phyloP scores from a whole-genome alignment of 768 basidiomycete species.

The Pseudohyphozyma bogoriensis region DNA sequence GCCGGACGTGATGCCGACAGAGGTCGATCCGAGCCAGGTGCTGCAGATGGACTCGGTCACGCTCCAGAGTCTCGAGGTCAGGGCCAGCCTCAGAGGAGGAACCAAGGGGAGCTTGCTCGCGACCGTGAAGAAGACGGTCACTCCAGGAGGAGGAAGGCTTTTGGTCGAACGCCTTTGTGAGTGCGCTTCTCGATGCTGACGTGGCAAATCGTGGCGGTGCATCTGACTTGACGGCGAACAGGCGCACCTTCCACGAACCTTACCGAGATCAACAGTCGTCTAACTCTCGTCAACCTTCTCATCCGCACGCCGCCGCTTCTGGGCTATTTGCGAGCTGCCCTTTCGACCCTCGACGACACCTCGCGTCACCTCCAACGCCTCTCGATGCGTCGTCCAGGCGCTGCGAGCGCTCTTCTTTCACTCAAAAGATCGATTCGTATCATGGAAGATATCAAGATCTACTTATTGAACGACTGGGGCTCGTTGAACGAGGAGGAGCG shows the following conservation, averaged over 20 bases:
- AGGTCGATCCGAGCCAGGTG: constrained; percentile 49
- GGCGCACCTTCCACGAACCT: constrained; percentile 6
- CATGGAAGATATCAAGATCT: constrained; percentile 51
- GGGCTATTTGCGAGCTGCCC: constrained; percentile 51
- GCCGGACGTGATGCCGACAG: constrained; percentile 39
- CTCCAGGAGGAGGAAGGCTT: constrained; percentile 64
- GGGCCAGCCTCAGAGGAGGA: constrained; percentile 62
- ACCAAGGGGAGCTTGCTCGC: constrained; percentile 62
- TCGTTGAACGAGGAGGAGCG: constrained; percentile 12
- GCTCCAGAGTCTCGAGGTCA: constrained; percentile 76
- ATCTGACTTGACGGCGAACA: neutral
- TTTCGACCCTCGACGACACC: constrained; percentile 58
- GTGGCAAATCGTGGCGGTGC: too few species aligned
- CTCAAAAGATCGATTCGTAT: constrained; percentile 54
- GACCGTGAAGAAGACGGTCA: constrained; percentile 64
- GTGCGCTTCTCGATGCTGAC: constrained; percentile 10
- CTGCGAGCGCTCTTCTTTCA: constrained; percentile 51
- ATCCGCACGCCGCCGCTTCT: constrained; percentile 50
- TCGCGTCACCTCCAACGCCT: constrained; percentile 69
- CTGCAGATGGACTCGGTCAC: constrained; percentile 88
- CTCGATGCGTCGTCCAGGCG: constrained; percentile 54
- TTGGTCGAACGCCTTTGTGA: constrained; percentile 67
- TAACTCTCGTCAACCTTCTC: constrained; percentile 67
- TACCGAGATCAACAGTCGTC: constrained; percentile 43
- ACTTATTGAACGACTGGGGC: too few species aligned